Conservation (phyloP, 352 stramenopile species). For the Aphanomyces cochlioides region DNA sequence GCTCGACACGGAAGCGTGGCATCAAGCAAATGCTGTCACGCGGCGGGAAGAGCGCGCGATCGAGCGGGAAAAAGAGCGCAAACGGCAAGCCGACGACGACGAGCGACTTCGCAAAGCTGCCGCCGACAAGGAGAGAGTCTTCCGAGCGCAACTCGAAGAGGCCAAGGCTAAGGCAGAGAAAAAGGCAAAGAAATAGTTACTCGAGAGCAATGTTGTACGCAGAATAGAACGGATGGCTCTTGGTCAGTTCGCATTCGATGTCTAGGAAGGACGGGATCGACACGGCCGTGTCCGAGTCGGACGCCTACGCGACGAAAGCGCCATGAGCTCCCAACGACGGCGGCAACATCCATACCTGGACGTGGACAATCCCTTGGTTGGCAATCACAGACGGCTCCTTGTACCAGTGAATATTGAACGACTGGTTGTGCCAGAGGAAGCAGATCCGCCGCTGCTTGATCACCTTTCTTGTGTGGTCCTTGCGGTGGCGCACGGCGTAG, state of each 20-base stretch:
- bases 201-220: conserved; percentile 79
- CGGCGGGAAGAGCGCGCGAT: conserved; percentile 39
- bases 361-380: conserved; percentile 62
- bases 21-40: conserved; percentile 15
- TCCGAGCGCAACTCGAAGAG: conserved; percentile 6
- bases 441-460: conserved; percentile 87
- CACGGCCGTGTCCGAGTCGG: conserved; percentile 41
- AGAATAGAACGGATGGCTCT: conserved; percentile 60
- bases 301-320: background rate
- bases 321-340: too few species aligned
- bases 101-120: conserved; percentile 39
- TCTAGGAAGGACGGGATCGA: conserved; percentile 71
- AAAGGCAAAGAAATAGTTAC: conserved; percentile 58
- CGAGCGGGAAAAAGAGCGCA: conserved; percentile 38
- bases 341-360: conserved; percentile 43
- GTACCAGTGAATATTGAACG: conserved; percentile 84
- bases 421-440: conserved; percentile 84
- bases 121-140: conserved; percentile 52
- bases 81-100: conserved; percentile 39
- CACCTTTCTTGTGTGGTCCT: conserved; percentile 58
- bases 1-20: conserved; percentile 12
- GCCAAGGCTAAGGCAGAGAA: conserved; percentile 41
- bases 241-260: conserved; percentile 58
- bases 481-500: conserved; percentile 76
- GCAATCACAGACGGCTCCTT: conserved; percentile 67